Evolutionary conservation across 108 stramenopile species (phyloP).

Genomic region (Hondaea fermentalgiana): DNA sequence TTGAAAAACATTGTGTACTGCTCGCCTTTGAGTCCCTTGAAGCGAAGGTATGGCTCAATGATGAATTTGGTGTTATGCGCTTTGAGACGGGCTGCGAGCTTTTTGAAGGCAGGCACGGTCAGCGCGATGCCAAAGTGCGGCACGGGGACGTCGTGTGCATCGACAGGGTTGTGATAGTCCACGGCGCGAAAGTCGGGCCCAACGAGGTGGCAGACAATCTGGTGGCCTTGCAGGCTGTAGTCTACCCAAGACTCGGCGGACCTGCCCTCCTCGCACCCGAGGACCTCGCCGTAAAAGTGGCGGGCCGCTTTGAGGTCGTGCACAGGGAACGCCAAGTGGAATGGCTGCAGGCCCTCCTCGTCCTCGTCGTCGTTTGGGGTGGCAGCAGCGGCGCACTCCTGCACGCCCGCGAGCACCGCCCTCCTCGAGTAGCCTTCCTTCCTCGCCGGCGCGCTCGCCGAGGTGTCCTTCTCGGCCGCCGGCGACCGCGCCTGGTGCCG

Average conservation of each 20-base stretch:
- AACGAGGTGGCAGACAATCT: constrained; percentile 87
- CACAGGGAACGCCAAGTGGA: constrained; percentile 92
- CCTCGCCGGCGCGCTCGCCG: too few relatives aligned
- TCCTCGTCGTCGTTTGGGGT: not conserved
- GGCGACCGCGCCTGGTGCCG: too few relatives aligned
- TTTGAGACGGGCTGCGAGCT: constrained; percentile 64
- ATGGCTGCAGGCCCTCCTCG: constrained; percentile 36
- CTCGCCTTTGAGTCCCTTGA: constrained; percentile 83
- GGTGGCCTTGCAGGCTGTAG: constrained; percentile 83
- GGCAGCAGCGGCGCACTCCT: not conserved
- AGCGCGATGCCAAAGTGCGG: constrained; percentile 87
- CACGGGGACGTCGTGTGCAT: constrained; percentile 96
- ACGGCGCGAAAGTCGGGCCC: constrained; percentile 76
- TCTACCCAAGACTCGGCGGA: constrained; percentile 87
- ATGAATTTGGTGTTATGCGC: constrained; percentile 67
- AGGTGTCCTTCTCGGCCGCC: too few relatives aligned
- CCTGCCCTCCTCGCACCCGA: constrained; percentile 80
- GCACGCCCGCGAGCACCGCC: not conserved
- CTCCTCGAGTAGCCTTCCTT: not conserved
- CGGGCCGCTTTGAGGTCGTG: constrained; percentile 79
- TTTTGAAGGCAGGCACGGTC: constrained; percentile 75
- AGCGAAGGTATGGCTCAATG: constrained; percentile 84
- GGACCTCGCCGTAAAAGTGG: constrained; percentile 73
- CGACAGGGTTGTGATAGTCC: constrained; percentile 95
- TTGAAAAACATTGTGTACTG: constrained; percentile 96